Evolutionary conservation across 225 moss, liverwort and hornwort species (phyloP).

Genomic region (Lunularia cruciata): DNA sequence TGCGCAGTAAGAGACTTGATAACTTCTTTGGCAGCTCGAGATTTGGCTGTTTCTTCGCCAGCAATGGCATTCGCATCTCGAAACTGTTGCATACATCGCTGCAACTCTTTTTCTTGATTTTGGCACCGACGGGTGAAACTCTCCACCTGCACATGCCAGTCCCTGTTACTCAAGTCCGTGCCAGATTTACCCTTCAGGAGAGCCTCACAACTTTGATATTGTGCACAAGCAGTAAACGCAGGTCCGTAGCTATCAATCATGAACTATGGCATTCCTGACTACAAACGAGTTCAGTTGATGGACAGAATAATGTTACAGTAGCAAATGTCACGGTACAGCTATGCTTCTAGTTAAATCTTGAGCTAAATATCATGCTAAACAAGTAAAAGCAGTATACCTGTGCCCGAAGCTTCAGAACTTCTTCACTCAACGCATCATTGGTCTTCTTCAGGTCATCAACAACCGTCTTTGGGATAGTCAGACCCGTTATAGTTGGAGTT

Average conservation of each 20-base stretch:
- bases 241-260: background rate
- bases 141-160: slow-evolving; percentile 35
- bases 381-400: slow-evolving; percentile 49
- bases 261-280: too few relatives aligned
- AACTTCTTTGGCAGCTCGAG: slow-evolving; percentile 54
- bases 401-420: slow-evolving; percentile 68
- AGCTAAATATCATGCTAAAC: background rate
- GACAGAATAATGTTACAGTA: too few relatives aligned
- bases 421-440: slow-evolving; percentile 82
- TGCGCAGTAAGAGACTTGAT: slow-evolving; percentile 57
- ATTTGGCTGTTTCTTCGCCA: slow-evolving; percentile 50
- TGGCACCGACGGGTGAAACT: slow-evolving; percentile 34
- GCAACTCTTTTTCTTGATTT: slow-evolving; percentile 49
- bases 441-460: slow-evolving; percentile 97
- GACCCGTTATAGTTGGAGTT: slow-evolving; percentile 80
- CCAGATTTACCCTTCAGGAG: background rate
- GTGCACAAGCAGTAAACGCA: background rate
- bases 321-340: too few relatives aligned
- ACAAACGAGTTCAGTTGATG: too few relatives aligned
- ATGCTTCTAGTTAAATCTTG: background rate
- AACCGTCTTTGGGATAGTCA: slow-evolving; percentile 71
- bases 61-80: slow-evolving; percentile 46
- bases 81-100: slow-evolving; percentile 28
- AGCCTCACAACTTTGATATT: background rate
- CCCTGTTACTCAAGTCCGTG: background rate